These are phyloP conservation scores for Rubus idaeus DNA, from an alignment of 306 rosid genomes.

Conservation along the genomic window DNA sequence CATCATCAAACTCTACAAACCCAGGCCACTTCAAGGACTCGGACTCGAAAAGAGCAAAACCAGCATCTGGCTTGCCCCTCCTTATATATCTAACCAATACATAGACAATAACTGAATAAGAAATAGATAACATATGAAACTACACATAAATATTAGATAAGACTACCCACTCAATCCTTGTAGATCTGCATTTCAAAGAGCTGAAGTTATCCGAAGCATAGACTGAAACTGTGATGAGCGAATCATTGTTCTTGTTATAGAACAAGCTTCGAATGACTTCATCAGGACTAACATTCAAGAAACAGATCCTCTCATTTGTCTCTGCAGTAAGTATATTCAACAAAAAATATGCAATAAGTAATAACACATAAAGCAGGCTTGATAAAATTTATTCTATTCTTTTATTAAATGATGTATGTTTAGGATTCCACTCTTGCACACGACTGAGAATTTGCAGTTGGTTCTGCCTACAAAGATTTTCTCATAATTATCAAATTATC, in stretches of 20 bases:
- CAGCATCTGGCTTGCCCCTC: slow-evolving; percentile 75
- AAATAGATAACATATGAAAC: slow-evolving; percentile 10
- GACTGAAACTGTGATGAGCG: slow-evolving; percentile 79
- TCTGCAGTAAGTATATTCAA: slow-evolving; percentile 47
- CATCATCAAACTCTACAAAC: slow-evolving; percentile 89
- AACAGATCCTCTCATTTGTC: slow-evolving; percentile 68
- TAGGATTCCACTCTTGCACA: not conserved
- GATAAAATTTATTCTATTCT: not conserved
- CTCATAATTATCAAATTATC: not conserved
- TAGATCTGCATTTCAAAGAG: slow-evolving; percentile 82
- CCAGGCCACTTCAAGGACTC: slow-evolving; percentile 91
- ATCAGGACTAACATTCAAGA: slow-evolving; percentile 68
- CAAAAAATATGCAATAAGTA: not conserved
- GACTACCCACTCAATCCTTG: slow-evolving; percentile 71
- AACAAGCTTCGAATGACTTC: slow-evolving; percentile 84
- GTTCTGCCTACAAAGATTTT: not conserved
- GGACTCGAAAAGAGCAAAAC: slow-evolving; percentile 73
- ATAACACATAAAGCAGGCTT: not conserved
- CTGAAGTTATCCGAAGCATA: slow-evolving; percentile 85
- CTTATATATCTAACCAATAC: slow-evolving; percentile 54
- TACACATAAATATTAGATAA: not conserved
- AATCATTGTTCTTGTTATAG: slow-evolving; percentile 79
- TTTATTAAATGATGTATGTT: not conserved
- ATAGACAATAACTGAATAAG: slow-evolving; percentile 3
- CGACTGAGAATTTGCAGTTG: not conserved